Evolutionary conservation across 2,329 filamentous ascomycete species (phyloP), one percentile per base, ranked within the genome.

Genomic region (Colletotrichum scovillei): DNA sequence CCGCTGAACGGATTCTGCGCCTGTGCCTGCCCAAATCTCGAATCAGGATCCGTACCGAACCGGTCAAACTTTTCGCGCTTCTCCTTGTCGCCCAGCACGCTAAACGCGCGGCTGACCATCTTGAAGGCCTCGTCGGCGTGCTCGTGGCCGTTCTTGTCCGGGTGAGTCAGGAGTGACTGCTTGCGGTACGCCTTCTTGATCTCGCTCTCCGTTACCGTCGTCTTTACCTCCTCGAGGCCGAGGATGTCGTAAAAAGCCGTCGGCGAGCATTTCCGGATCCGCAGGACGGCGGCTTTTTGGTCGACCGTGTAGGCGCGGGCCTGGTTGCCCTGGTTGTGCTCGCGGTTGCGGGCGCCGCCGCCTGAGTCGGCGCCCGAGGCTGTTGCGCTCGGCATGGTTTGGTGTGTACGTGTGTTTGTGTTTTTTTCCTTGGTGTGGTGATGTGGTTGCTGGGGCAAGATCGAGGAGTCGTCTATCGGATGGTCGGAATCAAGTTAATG

Each of bases 181-280:
- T 98, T 98, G 80, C 96, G 91, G 85, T 99, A 99, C 7, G 97
- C 96, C 87, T 98, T 98, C 84, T 98, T 99, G 81, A 99, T 95
- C 79, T 98, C 96, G 75, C 88, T 84, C 78, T 98, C 96, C 62
- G 91, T 91, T 79, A 90, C 92, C 24, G 91, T 90, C 70, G 88
- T 85, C 78, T 89, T 88, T 52, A 92, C 86, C 63, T 86, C 84
- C 75, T 93, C 91, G 62, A 98, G 84, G 26, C 92, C 92, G 38
- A 99, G 86, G 77, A 99, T 98, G 82, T 98, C 97, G 86, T 99
- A 99, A 84, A 97, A 99, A 22, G 94, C 94, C 4, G 95, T 98
- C 26, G 93, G 86, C 52, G 89, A 88, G 85, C 97, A 99, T 86
- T 89, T 91, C 76, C 94, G 92, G 81, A 99, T 97, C 76, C 97